Conservation (phyloP, 345 rosid species). For the Gossypium anomalum region DNA sequence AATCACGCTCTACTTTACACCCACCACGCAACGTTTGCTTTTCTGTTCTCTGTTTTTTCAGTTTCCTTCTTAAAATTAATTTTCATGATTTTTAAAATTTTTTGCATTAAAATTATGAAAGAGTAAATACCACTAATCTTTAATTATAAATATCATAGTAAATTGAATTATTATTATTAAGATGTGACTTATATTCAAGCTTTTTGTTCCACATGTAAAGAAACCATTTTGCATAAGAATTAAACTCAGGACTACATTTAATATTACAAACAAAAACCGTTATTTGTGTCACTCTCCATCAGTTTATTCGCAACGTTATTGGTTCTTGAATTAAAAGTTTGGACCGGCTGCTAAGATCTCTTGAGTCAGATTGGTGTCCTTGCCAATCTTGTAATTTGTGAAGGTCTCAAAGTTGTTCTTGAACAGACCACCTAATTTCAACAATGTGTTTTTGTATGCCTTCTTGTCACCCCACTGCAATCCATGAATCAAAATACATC, state of each 20-base stretch:
- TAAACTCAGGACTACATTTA: not conserved
- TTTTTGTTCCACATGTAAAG: too few species aligned
- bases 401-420: conserved; percentile 76
- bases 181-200: too few species aligned
- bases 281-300: not conserved
- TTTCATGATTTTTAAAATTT: not conserved
- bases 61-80: not conserved
- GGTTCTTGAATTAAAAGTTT: conserved; percentile 28
- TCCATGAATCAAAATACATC: not conserved
- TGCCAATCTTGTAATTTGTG: conserved; percentile 73
- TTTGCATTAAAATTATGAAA: not conserved
- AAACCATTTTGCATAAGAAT: not conserved
- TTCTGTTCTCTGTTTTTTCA: not conserved
- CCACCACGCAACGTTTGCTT: not conserved
- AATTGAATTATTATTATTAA: too few species aligned
- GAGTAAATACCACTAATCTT: not conserved
- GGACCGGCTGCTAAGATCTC: conserved; percentile 94
- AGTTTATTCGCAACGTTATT: not conserved
- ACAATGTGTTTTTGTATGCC: conserved; percentile 63
- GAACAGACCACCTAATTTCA: conserved; percentile 84
- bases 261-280: not conserved
- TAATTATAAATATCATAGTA: too few species aligned
- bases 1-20: not conserved
- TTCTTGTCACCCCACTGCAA: conserved; percentile 82
- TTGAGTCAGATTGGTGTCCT: conserved; percentile 63